phyloP scores from a whole-genome alignment of 139 green algal species.

The Spirogloea muscicola region DNA sequence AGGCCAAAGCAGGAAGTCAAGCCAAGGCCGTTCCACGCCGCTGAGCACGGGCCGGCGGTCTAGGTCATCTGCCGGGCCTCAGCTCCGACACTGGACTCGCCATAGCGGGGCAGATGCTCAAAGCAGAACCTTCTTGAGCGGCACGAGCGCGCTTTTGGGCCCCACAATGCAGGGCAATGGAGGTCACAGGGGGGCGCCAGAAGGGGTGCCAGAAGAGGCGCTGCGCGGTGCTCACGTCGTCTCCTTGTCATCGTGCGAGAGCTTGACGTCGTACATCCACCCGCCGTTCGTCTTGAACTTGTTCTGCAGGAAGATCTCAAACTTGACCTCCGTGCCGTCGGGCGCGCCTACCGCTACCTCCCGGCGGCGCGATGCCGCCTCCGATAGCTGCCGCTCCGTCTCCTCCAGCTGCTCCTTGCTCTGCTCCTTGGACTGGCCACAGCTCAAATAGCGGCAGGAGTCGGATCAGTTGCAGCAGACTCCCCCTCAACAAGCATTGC shows the following conservation, averaged over 20 bases:
- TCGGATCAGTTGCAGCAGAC: background rate
- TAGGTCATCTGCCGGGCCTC: too few species aligned
- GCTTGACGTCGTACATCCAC: conserved; percentile 64
- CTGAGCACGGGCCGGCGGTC: too few species aligned
- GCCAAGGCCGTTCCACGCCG: too few species aligned
- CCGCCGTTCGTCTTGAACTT: conserved; percentile 68
- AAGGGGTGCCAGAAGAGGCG: background rate
- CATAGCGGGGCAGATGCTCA: too few species aligned
- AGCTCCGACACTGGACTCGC: too few species aligned
- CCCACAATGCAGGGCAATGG: too few species aligned
- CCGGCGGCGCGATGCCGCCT: background rate
- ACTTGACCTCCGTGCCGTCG: conserved; percentile 41
- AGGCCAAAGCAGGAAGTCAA: too few species aligned
- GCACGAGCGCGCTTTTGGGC: too few species aligned
- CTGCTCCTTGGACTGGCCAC: conserved; percentile 23
- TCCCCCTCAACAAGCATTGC: too few species aligned
- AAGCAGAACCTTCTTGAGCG: too few species aligned
- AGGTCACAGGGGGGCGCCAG: background rate
- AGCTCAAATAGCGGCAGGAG: background rate
- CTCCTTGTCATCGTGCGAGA: conserved; percentile 59
- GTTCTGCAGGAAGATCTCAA: conserved; percentile 64
- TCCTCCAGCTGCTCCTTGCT: conserved; percentile 4
- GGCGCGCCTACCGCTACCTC: conserved; percentile 6
- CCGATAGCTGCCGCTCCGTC: background rate
- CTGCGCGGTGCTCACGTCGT: conserved; percentile 4